Evolutionary conservation across 768 basidiomycete genomes (phyloP).

Genomic region (Leccinellum rugosiceps): DNA sequence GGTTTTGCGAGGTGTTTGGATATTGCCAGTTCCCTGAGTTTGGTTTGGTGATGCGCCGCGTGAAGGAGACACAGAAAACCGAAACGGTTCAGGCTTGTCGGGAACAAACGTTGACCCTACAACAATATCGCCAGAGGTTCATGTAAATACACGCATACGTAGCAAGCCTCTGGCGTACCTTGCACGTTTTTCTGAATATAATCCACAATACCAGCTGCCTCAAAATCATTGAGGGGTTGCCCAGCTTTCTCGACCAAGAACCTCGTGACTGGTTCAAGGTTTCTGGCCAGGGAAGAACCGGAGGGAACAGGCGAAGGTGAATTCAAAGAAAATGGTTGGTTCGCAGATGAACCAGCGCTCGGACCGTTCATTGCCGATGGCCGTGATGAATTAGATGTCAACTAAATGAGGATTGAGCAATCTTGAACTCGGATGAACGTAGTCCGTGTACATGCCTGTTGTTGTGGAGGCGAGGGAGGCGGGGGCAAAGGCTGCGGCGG

Average conservation of each 20-base stretch:
- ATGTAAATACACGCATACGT: constrained; percentile 13
- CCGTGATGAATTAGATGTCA: constrained; percentile 17
- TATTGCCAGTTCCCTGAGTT: constrained; percentile 8
- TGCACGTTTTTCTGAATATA: constrained; percentile 51
- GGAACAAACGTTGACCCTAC: constrained; percentile 24
- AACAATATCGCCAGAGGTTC: constrained; percentile 7
- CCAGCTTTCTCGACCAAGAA: constrained; percentile 49
- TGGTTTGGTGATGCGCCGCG: constrained; percentile 28
- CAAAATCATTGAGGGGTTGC: constrained; percentile 47
- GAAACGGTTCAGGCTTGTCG: constrained; percentile 54
- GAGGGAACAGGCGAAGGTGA: constrained; percentile 15
- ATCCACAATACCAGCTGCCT: constrained; percentile 53
- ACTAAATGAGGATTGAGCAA: constrained; percentile 25
- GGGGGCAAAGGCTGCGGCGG: constrained; percentile 21
- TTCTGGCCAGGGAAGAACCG: constrained; percentile 34
- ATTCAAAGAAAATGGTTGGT: constrained; percentile 17
- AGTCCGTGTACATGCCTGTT: constrained; percentile 26
- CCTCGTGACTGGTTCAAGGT: constrained; percentile 46
- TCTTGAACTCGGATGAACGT: constrained; percentile 16
- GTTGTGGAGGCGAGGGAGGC: constrained; percentile 21
- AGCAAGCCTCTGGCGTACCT: constrained; percentile 31
- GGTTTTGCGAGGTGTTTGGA: constrained; percentile 46
- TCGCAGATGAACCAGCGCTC: constrained; percentile 12
- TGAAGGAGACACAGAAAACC: constrained; percentile 49
- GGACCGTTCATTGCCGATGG: constrained; percentile 15